Evolutionary conservation across 208 protist genomes (phyloP), one percentile per base, ranked within the genome.

Genomic region (Porcisia deanei): DNA sequence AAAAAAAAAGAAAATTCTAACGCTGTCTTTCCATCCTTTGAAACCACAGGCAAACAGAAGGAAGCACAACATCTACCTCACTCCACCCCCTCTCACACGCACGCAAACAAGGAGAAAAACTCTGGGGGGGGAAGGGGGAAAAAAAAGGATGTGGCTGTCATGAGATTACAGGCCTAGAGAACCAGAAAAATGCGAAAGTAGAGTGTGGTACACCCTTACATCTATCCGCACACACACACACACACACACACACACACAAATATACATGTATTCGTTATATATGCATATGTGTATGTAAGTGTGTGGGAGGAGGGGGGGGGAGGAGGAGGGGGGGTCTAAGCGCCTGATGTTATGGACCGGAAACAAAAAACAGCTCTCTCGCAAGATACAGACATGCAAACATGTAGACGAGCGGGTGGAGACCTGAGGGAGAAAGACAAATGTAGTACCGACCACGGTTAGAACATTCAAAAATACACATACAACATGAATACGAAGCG

Each of bases 331-430:
- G n/a, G 30, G 30, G 30, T 30, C 30, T 30, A 30, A 30, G 30
- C 30, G 30, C 30, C 30, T 30, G 30, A 30, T 30, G 30, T 30
- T 30, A 30, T 57, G 53, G 9, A 57, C 53, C 53, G 53, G 18
- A 45, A 47, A 71, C 59, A 78, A 53, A 66, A 73, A 79, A 45
- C 60, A 49, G 58, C n/a, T 65, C 6, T 58, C 43, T 69, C 53
- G 49, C 45, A 57, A n/a, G 37, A 57, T 30, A n/a, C 16, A 22
- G 25, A 60, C 57, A 60, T 37, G 25, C 16, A 10, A 60, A 60
- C 16, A 67, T 34, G 34, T 53, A 58, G 49, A 60, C 16, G 57
- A 60, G 57, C 16, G 25, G 25, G 22, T n/a, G 57, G 25, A 60
- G 57, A 1, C 45, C 52, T 22, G 71, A 49, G 37, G 61, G 8